phyloP scores from a whole-genome alignment of 2,329 filamentous ascomycete genomes.

The Sporothrix pseudoabietina region DNA sequence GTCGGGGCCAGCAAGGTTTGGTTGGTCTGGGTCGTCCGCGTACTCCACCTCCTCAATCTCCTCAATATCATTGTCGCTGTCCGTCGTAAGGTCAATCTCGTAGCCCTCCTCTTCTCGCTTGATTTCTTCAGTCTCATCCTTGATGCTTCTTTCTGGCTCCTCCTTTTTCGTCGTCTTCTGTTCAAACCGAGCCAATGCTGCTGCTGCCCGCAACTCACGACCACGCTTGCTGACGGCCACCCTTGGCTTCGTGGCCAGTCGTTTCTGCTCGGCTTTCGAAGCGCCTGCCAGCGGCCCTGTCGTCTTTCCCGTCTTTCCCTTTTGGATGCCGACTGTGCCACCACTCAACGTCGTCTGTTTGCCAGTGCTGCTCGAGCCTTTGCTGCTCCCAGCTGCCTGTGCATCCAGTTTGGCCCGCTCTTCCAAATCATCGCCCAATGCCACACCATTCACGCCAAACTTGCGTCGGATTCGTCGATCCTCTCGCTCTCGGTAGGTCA shows the following conservation, averaged over 20 bases:
- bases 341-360: slow-evolving; percentile 25
- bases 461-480: slow-evolving; percentile 73
- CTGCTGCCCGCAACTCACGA: slow-evolving; percentile 73
- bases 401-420: slow-evolving; percentile 65
- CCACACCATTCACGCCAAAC: slow-evolving; percentile 70
- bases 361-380: background rate
- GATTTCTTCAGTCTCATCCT: slow-evolving; percentile 40
- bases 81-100: slow-evolving; percentile 48
- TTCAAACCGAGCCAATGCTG: slow-evolving; percentile 73
- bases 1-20: slow-evolving; percentile 51
- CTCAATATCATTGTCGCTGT: slow-evolving; percentile 54
- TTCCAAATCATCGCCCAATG: slow-evolving; percentile 69
- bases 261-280: slow-evolving; percentile 44
- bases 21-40: slow-evolving; percentile 55
- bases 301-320: slow-evolving; percentile 2
- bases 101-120: slow-evolving; percentile 39
- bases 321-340: background rate
- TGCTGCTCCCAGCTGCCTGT: background rate
- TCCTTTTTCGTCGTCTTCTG: slow-evolving; percentile 54
- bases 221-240: slow-evolving; percentile 75
- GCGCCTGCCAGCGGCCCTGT: slow-evolving; percentile 47
- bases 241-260: slow-evolving; percentile 65
- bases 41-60: slow-evolving; percentile 44
- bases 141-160: slow-evolving; percentile 38
- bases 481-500: slow-evolving; percentile 72